phyloP scores from a whole-genome alignment of 495 filamentous ascomycete genomes.

The Penicillium paxilli region DNA sequence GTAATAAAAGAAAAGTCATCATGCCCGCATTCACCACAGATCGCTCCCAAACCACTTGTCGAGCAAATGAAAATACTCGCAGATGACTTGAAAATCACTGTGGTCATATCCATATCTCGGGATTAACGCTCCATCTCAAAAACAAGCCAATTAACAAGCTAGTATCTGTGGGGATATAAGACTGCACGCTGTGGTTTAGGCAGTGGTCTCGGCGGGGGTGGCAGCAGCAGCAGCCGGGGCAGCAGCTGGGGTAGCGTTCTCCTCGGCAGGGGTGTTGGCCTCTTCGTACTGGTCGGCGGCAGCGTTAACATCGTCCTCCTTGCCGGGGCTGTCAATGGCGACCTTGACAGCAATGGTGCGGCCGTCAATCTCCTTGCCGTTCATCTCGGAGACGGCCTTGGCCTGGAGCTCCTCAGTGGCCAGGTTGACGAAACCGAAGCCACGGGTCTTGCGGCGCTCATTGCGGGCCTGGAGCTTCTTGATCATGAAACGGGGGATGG shows the following conservation, averaged over 20 bases:
- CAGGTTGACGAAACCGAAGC: constrained; percentile 96
- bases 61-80: constrained; percentile 19
- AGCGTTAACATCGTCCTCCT: constrained; percentile 89
- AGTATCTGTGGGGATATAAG: constrained; percentile 22
- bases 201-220: constrained; percentile 24
- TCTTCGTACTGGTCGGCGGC: constrained; percentile 51
- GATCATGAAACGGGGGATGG: constrained; percentile 99
- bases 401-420: constrained; percentile 93
- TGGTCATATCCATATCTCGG: constrained; percentile 15
- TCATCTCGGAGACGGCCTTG: constrained; percentile 97
- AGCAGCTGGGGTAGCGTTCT: constrained; percentile 32
- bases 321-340: constrained; percentile 98
- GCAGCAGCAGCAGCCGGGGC: constrained; percentile 22
- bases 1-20: constrained; percentile 26
- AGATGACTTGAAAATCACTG: constrained; percentile 8
- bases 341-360: constrained; percentile 99
- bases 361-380: constrained; percentile 96
- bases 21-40: constrained; percentile 18
- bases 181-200: constrained; percentile 28
- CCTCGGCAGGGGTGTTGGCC: constrained; percentile 38
- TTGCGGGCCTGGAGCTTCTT: constrained; percentile 98
- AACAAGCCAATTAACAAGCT: constrained; percentile 19
- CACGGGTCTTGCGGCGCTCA: constrained; percentile 98
- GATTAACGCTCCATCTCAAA: constrained; percentile 4
- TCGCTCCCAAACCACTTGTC: constrained; percentile 7